A percentile compares a stretch with the other conserved stretches of the same genome.
Conservation (phyloP, 2,329 filamentous ascomycete genomes). For the Fusarium sublunatum region DNA sequence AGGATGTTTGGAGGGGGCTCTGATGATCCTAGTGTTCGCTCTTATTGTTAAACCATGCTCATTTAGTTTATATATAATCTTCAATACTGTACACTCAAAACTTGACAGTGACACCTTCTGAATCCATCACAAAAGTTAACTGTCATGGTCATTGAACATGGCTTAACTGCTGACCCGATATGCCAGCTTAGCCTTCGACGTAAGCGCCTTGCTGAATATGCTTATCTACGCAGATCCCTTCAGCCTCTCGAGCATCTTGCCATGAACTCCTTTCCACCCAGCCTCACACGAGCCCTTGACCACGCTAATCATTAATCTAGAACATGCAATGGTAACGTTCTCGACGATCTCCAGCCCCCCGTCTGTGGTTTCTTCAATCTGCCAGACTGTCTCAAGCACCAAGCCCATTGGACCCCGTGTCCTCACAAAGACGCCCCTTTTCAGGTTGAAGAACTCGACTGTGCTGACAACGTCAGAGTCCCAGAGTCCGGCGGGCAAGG, state of each 20-base stretch:
- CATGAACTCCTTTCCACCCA: conserved; percentile 63
- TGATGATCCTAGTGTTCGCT: background rate
- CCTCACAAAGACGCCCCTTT: conserved; percentile 63
- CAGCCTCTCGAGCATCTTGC: conserved; percentile 57
- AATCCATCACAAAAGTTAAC: too few species aligned
- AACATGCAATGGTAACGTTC: conserved; percentile 62
- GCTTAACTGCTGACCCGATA: background rate
- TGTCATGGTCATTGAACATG: background rate
- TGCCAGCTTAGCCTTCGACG: background rate
- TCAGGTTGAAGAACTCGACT: conserved; percentile 64
- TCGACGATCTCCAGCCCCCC: conserved; percentile 59
- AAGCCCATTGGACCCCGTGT: conserved; percentile 63
- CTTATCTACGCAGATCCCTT: conserved; percentile 34
- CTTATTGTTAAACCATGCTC: too few species aligned
- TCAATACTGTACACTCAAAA: too few species aligned
- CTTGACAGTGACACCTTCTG: too few species aligned
- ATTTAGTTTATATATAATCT: too few species aligned
- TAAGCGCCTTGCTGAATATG: background rate
- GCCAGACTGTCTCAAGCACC: conserved; percentile 66
- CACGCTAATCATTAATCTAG: conserved; percentile 60
- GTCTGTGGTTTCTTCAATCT: conserved; percentile 49
- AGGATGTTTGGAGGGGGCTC: conserved; percentile 10
- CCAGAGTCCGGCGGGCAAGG: conserved; percentile 66
- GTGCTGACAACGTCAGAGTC: conserved; percentile 64
- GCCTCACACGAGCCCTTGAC: conserved; percentile 63